These are phyloP conservation scores for Amphibolis antarctica DNA, from an alignment of 106 monocot species.

Conservation along the genomic window DNA sequence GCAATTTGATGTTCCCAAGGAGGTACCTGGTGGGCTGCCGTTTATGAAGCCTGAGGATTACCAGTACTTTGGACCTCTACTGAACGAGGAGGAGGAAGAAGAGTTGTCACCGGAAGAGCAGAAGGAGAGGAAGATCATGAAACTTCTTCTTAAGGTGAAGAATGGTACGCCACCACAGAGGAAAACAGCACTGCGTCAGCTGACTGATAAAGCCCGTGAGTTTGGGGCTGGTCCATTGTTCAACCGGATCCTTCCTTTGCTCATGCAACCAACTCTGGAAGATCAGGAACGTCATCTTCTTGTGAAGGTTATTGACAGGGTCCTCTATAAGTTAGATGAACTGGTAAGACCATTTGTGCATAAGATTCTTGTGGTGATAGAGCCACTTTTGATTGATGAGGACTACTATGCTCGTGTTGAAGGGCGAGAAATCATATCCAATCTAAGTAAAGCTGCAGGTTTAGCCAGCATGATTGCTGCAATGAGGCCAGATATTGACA, in stretches of 20 bases:
- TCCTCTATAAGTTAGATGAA: constrained; percentile 89
- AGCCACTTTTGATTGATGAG: constrained; percentile 92
- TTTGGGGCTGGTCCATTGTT: constrained; percentile 91
- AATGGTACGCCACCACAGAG: constrained; percentile 95
- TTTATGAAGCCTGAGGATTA: constrained; percentile 98
- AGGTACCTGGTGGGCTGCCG: constrained; percentile 83
- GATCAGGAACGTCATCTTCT: constrained; percentile 94
- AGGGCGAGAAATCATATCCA: constrained; percentile 94
- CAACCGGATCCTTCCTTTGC: constrained; percentile 83
- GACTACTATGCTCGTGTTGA: constrained; percentile 99
- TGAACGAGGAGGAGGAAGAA: constrained; percentile 94
- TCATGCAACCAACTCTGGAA: constrained; percentile 96
- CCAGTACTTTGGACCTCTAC: constrained; percentile 76
- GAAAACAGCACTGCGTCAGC: constrained; percentile 81
- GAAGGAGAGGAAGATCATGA: constrained; percentile 99
- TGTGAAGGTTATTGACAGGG: constrained; percentile 95
- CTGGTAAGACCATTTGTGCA: constrained; percentile 92
- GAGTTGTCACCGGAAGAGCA: constrained; percentile 84
- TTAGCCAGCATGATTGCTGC: constrained; percentile 95
- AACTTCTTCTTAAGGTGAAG: constrained; percentile 87
- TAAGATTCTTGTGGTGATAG: constrained; percentile 94
- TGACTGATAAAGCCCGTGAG: constrained; percentile 92
- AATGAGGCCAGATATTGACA: constrained; percentile 98
- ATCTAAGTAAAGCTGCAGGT: constrained; percentile 96
- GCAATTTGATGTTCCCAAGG: constrained; percentile 98